phyloP scores from a whole-genome alignment of 345 rosid species.

The Boechera retrofracta region DNA sequence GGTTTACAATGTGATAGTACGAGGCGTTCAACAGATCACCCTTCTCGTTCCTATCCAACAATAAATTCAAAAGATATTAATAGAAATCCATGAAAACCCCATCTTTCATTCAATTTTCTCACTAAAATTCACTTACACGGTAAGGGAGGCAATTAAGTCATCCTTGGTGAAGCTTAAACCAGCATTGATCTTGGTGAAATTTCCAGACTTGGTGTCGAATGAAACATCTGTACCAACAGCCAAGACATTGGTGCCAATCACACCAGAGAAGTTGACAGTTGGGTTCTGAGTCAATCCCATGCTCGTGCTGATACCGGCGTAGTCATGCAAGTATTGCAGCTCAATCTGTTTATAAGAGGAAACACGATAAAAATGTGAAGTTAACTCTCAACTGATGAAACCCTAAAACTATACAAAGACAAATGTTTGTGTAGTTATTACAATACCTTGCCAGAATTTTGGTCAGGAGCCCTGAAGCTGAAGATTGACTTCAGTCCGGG shows the following conservation, averaged over 20 bases:
- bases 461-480: slow-evolving; percentile 87
- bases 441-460: slow-evolving; percentile 89
- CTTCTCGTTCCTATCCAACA: slow-evolving; percentile 72
- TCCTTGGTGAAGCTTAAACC: slow-evolving; percentile 72
- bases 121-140: slow-evolving; percentile 57
- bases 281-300: slow-evolving; percentile 88
- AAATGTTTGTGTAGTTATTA: neutral
- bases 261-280: slow-evolving; percentile 77
- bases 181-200: slow-evolving; percentile 79
- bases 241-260: slow-evolving; percentile 62
- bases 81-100: neutral
- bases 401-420: neutral
- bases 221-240: slow-evolving; percentile 82
- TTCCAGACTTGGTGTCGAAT: slow-evolving; percentile 78
- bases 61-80: neutral
- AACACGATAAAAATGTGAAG: neutral
- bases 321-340: slow-evolving; percentile 88
- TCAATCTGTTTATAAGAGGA: slow-evolving; percentile 60
- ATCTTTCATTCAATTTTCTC: neutral
- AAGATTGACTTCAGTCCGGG: slow-evolving; percentile 87
- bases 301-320: slow-evolving; percentile 79
- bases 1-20: slow-evolving; percentile 76
- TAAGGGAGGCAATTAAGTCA: slow-evolving; percentile 72
- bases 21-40: slow-evolving; percentile 72
- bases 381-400: neutral